A percentile compares a stretch with the other conserved stretches of the same genome.
Evolutionary conservation across 495 filamentous ascomycete species (phyloP).

Genomic region (Penicillium ochrochloron): DNA sequence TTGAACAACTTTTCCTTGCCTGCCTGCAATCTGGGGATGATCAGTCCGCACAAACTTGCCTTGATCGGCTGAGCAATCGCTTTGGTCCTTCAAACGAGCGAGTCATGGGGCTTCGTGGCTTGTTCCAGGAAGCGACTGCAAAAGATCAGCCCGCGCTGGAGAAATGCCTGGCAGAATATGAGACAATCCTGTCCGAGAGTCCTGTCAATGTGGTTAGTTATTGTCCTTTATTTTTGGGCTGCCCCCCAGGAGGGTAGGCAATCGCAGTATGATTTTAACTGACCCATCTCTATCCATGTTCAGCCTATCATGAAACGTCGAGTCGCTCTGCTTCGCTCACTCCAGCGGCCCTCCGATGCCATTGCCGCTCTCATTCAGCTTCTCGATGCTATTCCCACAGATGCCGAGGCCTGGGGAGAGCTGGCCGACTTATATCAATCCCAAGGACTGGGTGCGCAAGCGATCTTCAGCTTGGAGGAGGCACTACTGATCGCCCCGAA

Average conservation of each 20-base stretch:
- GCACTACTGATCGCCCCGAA: conserved; percentile 86
- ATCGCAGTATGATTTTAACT: neutral
- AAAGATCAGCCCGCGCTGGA: conserved; percentile 64
- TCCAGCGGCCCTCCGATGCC: conserved; percentile 71
- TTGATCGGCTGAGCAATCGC: conserved; percentile 72
- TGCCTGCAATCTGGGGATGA: conserved; percentile 89
- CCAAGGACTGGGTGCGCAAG: conserved; percentile 77
- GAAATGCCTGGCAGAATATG: conserved; percentile 73
- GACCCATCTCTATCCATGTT: neutral
- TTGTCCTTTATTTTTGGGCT: too few species aligned
- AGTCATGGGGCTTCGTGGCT: conserved; percentile 76
- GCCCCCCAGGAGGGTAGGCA: neutral
- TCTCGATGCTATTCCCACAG: conserved; percentile 82
- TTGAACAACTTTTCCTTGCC: conserved; percentile 83
- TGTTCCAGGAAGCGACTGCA: conserved; percentile 86
- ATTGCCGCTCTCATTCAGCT: conserved; percentile 73
- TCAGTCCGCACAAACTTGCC: conserved; percentile 69
- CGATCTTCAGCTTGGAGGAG: conserved; percentile 88
- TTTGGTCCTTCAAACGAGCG: conserved; percentile 85
- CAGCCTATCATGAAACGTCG: conserved; percentile 88
- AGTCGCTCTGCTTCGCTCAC: conserved; percentile 75
- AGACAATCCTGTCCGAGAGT: conserved; percentile 71
- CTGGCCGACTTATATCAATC: conserved; percentile 81
- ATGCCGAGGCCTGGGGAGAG: conserved; percentile 94
- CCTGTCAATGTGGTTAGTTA: conserved; percentile 77